phyloP scores from a whole-genome alignment of 306 rosid genomes.

The Rosa multiflora region DNA sequence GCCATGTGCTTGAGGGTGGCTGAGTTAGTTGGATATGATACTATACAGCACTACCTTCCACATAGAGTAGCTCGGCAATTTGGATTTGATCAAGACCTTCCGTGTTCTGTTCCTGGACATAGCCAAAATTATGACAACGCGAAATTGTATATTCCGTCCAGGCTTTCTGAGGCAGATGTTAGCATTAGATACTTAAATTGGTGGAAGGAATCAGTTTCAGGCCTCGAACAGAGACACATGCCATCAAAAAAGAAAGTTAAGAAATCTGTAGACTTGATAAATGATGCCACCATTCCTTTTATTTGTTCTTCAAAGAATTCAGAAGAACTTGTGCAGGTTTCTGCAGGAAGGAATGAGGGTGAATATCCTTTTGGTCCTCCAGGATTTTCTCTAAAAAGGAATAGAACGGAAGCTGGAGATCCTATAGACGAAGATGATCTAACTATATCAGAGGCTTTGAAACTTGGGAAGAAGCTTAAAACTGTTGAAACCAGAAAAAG shows the following conservation, averaged over 20 bases:
- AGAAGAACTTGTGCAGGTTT: neutral
- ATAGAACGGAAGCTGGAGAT: neutral
- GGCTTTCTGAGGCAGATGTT: constrained; percentile 31
- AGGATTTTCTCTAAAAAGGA: constrained; percentile 12
- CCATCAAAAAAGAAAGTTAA: neutral
- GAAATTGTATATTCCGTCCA: constrained; percentile 36
- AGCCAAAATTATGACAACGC: neutral
- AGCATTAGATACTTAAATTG: constrained; percentile 19
- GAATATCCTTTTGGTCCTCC: neutral
- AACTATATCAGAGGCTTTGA: neutral
- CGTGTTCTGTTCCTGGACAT: constrained; percentile 14
- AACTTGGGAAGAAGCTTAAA: neutral
- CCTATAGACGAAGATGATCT: constrained; percentile 9
- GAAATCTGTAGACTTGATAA: neutral
- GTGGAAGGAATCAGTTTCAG: constrained; percentile 18
- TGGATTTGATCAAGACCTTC: constrained; percentile 66
- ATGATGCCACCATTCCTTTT: neutral
- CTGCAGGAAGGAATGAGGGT: neutral
- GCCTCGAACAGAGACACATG: neutral
- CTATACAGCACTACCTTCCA: constrained; percentile 43
- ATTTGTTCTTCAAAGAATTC: neutral
- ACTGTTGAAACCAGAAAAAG: too few relatives aligned
- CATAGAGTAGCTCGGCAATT: constrained; percentile 61
- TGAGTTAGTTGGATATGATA: constrained; percentile 41
- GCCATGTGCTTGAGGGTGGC: constrained; percentile 41